Conservation (phyloP, 305 asterid genomes). For the Fraxinus nigra region DNA sequence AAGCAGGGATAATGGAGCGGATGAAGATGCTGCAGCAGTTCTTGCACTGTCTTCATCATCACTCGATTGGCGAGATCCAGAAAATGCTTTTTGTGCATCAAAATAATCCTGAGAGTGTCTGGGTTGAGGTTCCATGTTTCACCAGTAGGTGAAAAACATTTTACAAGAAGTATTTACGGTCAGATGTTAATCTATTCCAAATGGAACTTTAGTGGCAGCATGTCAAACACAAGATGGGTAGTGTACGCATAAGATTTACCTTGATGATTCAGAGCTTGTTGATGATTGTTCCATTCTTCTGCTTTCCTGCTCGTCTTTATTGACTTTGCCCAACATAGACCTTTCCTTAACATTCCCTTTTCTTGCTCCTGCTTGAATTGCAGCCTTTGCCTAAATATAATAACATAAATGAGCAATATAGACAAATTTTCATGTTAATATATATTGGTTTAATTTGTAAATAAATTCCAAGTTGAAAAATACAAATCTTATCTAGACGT, state of each 20-base stretch:
- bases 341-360: slow-evolving; percentile 73
- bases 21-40: slow-evolving; percentile 54
- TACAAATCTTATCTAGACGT: not conserved
- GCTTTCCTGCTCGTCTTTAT: slow-evolving; percentile 59
- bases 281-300: slow-evolving; percentile 46
- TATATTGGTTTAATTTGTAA: not conserved
- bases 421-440: slow-evolving; percentile 2
- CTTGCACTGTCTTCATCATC: slow-evolving; percentile 65
- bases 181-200: not conserved
- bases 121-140: slow-evolving; percentile 26
- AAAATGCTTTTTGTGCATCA: slow-evolving; percentile 70
- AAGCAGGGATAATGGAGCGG: slow-evolving; percentile 66
- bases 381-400: slow-evolving; percentile 74
- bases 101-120: slow-evolving; percentile 70
- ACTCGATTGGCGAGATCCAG: slow-evolving; percentile 52
- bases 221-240: not conserved
- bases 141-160: slow-evolving; percentile 11
- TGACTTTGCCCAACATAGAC: slow-evolving; percentile 52
- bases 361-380: slow-evolving; percentile 65
- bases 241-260: slow-evolving; percentile 33
- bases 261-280: slow-evolving; percentile 54
- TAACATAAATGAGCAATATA: slow-evolving; percentile 24
- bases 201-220: slow-evolving; percentile 5
- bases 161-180: slow-evolving; percentile 7
- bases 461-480: not conserved